Base-by-base conservation (phyloP, 768 basidiomycete species). In the Serendipita indica region DNA sequence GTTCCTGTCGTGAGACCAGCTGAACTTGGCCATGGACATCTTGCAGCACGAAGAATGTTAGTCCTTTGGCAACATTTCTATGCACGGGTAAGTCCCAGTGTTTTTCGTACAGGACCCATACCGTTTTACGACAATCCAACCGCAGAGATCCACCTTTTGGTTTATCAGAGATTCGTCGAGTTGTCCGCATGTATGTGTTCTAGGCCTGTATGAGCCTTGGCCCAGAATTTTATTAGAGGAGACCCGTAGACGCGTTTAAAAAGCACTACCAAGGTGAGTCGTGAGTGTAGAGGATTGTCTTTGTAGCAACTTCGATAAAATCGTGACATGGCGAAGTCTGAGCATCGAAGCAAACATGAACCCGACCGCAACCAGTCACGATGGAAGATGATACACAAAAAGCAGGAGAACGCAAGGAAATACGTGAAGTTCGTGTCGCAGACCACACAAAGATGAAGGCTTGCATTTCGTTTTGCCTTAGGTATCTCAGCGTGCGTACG, bases 41-140 rank as follows among this genome's bases (percentile, higher is more conserved):
- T 65, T 80, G 85, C 67, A 96, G 77, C 32, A 83, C 83, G 72
- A 86, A 89, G 74, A 97, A 97, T 59, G 86, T 86, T 64, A 91
- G 72, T 56, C 70, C 71, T 69, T 80, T 83, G 58, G 74, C 75
- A 16, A 83, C 75, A 69, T 83, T 83, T 32, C 88, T 91, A 25
- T 57, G 20, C 16, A n/a, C n/a, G n/a, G 18, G 25, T 49, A 37
- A 41, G 33, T 32, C 22, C 3, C 25, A 35, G 2, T 3, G 16
- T n/a, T 57, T 64, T 25, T 64, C 64, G 3, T 62, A 67, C 18
- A 63, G 63, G 57, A 62, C 59, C 32, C 64, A 65, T n/a, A 90
- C 89, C 90, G 80, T 71, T 83, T 84, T 59, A 82, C 79, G 64
- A 86, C 81, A 60, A 94, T 73, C 83, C 85, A 89, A 33, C 92